A percentile compares a stretch with the other conserved stretches of the same genome.
Conservation (phyloP, 106 monocot genomes). For the Chionographis japonica region DNA sequence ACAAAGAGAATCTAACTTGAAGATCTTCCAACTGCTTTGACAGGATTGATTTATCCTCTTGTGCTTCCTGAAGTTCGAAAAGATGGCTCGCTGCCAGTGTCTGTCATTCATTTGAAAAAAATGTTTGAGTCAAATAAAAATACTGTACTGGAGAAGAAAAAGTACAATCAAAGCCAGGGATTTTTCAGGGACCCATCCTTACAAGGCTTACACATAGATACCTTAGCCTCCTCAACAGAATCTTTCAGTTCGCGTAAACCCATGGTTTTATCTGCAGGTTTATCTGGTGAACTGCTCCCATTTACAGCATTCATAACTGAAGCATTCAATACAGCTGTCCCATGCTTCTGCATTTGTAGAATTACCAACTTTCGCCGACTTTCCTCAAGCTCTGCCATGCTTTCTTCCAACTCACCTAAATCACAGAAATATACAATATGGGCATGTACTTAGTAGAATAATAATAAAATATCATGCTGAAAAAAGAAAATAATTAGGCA, state of each 20-base stretch:
- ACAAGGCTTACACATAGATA: slow-evolving; percentile 13
- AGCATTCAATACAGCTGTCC: slow-evolving; percentile 37
- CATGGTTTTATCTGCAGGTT: slow-evolving; percentile 46
- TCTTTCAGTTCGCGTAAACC: slow-evolving; percentile 64
- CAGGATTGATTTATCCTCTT: slow-evolving; percentile 64
- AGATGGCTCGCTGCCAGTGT: slow-evolving; percentile 66
- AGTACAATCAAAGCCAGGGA: background rate
- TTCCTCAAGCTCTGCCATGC: slow-evolving; percentile 94
- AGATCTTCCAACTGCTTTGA: slow-evolving; percentile 76
- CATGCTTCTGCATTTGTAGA: slow-evolving; percentile 83
- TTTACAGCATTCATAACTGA: slow-evolving; percentile 45
- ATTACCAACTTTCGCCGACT: slow-evolving; percentile 81
- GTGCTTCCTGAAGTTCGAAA: slow-evolving; percentile 82
- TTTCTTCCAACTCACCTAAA: slow-evolving; percentile 87
- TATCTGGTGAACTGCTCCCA: slow-evolving; percentile 59
- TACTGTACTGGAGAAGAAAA: background rate
- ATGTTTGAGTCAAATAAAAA: background rate
- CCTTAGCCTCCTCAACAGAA: slow-evolving; percentile 89
- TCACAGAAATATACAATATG: background rate
- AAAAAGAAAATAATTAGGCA: no score
- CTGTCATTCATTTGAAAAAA: slow-evolving; percentile 27
- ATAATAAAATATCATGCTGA: no score
- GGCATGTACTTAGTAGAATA: background rate
- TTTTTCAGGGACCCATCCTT: background rate
- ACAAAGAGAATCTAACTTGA: slow-evolving; percentile 40